phyloP scores from a whole-genome alignment of 2,329 filamentous ascomycete species.

The Lachnellula arida region DNA sequence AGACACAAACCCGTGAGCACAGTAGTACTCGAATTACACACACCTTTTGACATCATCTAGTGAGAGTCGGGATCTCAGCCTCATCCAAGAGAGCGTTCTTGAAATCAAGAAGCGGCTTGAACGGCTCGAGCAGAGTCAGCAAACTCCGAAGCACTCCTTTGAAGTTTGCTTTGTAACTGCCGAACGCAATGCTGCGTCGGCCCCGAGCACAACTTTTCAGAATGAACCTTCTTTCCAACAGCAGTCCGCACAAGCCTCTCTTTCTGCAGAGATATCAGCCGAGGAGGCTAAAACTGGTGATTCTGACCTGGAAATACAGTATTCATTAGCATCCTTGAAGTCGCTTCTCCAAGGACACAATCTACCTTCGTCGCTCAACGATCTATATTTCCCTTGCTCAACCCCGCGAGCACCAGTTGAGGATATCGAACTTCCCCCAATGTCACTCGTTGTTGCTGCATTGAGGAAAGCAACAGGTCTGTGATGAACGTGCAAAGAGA shows the following conservation, averaged over 20 bases:
- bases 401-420: neutral
- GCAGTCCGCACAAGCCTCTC: conserved; percentile 9
- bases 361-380: conserved; percentile 3
- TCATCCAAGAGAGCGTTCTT: conserved; percentile 8
- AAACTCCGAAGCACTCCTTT: neutral
- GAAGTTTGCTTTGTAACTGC: neutral
- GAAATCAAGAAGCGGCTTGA: conserved; percentile 11
- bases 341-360: conserved; percentile 5
- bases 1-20: neutral
- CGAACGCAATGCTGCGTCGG: neutral
- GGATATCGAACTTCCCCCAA: conserved; percentile 10
- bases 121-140: neutral
- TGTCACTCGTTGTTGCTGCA: conserved; percentile 6
- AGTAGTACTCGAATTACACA: neutral
- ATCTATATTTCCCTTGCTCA: conserved; percentile 8
- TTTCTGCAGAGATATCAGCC: conserved; percentile 11
- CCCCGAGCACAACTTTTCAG: conserved; percentile 5
- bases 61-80: conserved; percentile 7
- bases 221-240: conserved; percentile 13
- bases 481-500: neutral
- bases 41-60: neutral
- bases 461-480: conserved; percentile 6
- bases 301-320: conserved; percentile 6
- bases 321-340: conserved; percentile 10
- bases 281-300: conserved; percentile 1